Percentiles rank a stretch among this genome's conserved stretches.
phyloP scores from a whole-genome alignment of 345 rosid genomes.

The Bretschneidera sinensis region DNA sequence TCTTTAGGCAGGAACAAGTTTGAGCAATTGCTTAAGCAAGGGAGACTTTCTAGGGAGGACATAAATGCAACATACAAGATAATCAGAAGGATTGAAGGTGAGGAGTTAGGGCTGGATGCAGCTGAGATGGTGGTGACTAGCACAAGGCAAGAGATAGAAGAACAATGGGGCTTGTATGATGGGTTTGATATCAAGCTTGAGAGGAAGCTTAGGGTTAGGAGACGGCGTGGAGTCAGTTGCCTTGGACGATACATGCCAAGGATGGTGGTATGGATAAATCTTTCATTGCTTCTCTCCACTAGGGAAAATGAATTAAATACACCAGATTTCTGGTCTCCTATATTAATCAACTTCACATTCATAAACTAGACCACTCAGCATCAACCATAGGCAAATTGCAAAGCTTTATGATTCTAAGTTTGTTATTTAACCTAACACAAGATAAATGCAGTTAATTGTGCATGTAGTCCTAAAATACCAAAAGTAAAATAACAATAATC shows the following conservation, averaged over 20 bases:
- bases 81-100: conserved; percentile 56
- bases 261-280: conserved; percentile 48
- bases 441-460: too few species aligned
- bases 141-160: conserved; percentile 72
- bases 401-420: too few species aligned
- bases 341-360: conserved; percentile 1
- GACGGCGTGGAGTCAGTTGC: conserved; percentile 66
- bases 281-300: not conserved
- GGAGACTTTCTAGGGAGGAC: conserved; percentile 55
- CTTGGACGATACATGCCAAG: conserved; percentile 60
- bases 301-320: too few species aligned
- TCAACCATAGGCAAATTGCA: too few species aligned
- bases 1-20: conserved; percentile 64
- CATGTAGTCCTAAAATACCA: too few species aligned
- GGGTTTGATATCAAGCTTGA: conserved; percentile 66
- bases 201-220: conserved; percentile 58
- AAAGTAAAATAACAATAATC: too few species aligned
- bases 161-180: conserved; percentile 73
- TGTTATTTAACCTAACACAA: too few species aligned
- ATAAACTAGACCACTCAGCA: not conserved
- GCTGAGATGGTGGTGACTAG: conserved; percentile 68
- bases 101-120: conserved; percentile 55
- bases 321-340: too few species aligned
- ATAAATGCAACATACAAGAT: conserved; percentile 59
- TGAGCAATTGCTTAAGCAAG: conserved; percentile 65